Evolutionary conservation across 2,329 filamentous ascomycete genomes (phyloP).

Genomic region (Hypoxylon sp.): DNA sequence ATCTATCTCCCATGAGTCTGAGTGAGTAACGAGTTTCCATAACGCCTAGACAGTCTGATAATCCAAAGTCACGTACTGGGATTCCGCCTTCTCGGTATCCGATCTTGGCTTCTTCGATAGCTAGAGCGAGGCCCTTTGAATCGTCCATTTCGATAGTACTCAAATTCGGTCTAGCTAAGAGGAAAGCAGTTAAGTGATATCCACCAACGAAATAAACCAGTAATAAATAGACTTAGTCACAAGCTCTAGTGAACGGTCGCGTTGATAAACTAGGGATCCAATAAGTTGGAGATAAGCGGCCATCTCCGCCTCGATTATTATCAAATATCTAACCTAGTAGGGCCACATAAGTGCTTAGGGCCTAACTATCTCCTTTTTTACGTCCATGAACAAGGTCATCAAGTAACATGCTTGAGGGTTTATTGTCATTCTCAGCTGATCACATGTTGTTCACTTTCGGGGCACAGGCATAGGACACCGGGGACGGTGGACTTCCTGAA

Average conservation of each 20-base stretch:
- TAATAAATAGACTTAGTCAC: neutral
- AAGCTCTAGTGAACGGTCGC: no score
- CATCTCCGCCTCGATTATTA: conserved; percentile 20
- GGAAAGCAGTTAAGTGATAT: neutral
- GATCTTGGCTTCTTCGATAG: conserved; percentile 60
- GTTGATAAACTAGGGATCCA: neutral
- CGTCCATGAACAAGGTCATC: neutral
- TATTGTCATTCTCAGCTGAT: neutral
- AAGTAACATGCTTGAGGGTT: neutral
- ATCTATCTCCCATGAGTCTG: conserved; percentile 55
- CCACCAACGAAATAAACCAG: neutral
- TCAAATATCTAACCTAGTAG: conserved; percentile 1
- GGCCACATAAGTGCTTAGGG: neutral
- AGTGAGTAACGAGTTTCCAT: neutral
- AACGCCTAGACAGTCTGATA: neutral
- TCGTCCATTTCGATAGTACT: conserved; percentile 54
- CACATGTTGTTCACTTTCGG: neutral
- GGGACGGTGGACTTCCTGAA: neutral
- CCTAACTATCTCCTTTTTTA: conserved; percentile 1
- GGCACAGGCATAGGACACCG: neutral
- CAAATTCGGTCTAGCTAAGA: neutral
- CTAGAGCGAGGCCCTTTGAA: conserved; percentile 58
- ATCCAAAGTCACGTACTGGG: conserved; percentile 54
- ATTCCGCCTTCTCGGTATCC: conserved; percentile 62
- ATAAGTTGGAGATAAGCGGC: conserved; percentile 31